Conservation (phyloP, 306 rosid genomes). For the Corylus avellana region DNA sequence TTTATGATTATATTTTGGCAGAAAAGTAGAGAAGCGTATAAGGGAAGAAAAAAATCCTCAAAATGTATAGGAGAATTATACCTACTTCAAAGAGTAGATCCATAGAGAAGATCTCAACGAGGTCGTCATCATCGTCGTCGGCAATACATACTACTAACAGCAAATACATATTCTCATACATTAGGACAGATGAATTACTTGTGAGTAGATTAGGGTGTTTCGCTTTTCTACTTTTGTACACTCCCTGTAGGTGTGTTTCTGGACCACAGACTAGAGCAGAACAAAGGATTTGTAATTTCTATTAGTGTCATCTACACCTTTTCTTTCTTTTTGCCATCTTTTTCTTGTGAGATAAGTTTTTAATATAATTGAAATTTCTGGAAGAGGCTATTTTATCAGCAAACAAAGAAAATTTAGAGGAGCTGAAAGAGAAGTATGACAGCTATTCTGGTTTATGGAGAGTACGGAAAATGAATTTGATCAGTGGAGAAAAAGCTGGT, state of each 20-base stretch:
- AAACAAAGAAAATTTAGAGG: background rate
- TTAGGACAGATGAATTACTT: slow-evolving; percentile 56
- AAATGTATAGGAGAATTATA: slow-evolving; percentile 87
- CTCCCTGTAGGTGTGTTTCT: slow-evolving; percentile 47
- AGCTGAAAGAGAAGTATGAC: background rate
- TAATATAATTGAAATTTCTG: slow-evolving; percentile 3
- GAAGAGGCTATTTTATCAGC: background rate
- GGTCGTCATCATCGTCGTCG: slow-evolving; percentile 44
- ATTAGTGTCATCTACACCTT: slow-evolving; percentile 30
- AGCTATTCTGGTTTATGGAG: background rate
- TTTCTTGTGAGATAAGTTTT: slow-evolving; percentile 22
- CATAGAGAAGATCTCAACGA: slow-evolving; percentile 59
- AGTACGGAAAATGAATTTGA: background rate
- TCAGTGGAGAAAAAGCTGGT: background rate
- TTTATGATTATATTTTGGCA: slow-evolving; percentile 28
- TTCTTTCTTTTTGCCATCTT: slow-evolving; percentile 7
- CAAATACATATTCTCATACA: slow-evolving; percentile 71
- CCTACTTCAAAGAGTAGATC: slow-evolving; percentile 76
- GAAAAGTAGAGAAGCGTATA: slow-evolving; percentile 82
- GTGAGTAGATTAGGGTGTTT: slow-evolving; percentile 46
- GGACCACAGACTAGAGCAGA: slow-evolving; percentile 50
- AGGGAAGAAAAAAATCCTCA: slow-evolving; percentile 54
- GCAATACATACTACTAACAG: slow-evolving; percentile 95
- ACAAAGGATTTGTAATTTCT: slow-evolving; percentile 35
- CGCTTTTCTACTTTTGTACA: slow-evolving; percentile 36